Evolutionary conservation across 139 green algal species (phyloP).

Genomic region (Coccomyxa sp.): DNA sequence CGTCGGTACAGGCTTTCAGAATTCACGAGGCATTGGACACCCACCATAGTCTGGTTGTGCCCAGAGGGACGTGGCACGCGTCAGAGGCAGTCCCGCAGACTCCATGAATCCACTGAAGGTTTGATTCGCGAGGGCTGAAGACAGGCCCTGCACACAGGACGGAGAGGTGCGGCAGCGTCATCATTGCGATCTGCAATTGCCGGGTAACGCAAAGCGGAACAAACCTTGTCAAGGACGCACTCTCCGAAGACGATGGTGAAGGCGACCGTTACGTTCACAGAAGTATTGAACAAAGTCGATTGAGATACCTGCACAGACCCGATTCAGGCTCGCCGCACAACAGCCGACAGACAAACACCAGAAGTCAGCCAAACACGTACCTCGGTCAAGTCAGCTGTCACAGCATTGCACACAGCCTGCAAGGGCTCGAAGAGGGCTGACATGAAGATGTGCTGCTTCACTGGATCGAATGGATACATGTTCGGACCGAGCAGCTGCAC

Average conservation of each 20-base stretch:
- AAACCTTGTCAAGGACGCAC: background rate
- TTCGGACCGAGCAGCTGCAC: background rate
- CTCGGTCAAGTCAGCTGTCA: background rate
- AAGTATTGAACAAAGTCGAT: background rate
- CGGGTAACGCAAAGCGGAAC: no score
- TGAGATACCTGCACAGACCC: background rate
- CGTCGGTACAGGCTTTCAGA: background rate
- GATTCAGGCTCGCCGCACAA: background rate
- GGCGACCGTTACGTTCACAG: background rate
- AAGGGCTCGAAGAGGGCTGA: background rate
- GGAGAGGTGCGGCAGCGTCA: background rate
- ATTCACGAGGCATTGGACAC: background rate
- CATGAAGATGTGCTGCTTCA: constrained; percentile 1
- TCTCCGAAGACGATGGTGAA: constrained; percentile 2
- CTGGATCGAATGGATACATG: constrained; percentile 1
- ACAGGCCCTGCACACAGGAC: background rate
- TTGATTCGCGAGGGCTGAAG: background rate
- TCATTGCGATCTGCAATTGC: no score
- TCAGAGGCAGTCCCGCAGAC: background rate
- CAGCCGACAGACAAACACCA: background rate
- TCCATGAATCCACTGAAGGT: background rate
- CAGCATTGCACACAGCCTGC: background rate
- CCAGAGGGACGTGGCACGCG: background rate
- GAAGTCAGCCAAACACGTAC: background rate
- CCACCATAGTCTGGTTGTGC: background rate